Evolutionary conservation across 2,329 filamentous ascomycete genomes (phyloP).

Genomic region (Fusarium dlaminii): DNA sequence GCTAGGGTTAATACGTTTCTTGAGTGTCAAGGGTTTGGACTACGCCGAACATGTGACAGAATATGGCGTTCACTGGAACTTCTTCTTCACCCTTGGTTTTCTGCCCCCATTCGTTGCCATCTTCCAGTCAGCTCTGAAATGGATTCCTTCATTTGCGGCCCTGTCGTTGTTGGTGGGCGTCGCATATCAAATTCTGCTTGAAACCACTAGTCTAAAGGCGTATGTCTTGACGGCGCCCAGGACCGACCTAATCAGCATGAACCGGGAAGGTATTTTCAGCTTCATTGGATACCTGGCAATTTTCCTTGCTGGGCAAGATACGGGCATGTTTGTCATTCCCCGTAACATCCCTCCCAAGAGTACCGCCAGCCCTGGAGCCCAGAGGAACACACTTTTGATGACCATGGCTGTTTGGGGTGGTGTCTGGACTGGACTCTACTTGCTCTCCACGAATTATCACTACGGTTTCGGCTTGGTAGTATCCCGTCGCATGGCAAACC

Average conservation of each 20-base stretch:
- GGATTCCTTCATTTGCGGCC: constrained; percentile 80
- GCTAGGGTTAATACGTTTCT: constrained; percentile 81
- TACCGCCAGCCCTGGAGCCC: constrained; percentile 54
- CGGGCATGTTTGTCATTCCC: constrained; percentile 82
- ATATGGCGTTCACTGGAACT: constrained; percentile 99
- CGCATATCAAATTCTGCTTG: constrained; percentile 78
- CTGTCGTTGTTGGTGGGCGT: constrained; percentile 76
- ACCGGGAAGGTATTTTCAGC: constrained; percentile 94
- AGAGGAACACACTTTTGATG: constrained; percentile 67
- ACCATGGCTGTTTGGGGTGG: constrained; percentile 71
- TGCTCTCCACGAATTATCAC: constrained; percentile 71
- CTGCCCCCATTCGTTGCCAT: constrained; percentile 89
- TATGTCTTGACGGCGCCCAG: constrained; percentile 87
- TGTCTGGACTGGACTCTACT: constrained; percentile 77
- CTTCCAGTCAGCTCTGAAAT: constrained; percentile 75
- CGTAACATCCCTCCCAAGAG: constrained; percentile 57
- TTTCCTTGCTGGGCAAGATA: constrained; percentile 87
- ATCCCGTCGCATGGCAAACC: constrained; percentile 88
- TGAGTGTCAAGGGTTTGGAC: constrained; percentile 91
- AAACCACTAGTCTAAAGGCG: constrained; percentile 79
- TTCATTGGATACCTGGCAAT: constrained; percentile 95
- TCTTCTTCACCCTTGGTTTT: constrained; percentile 95
- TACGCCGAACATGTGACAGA: constrained; percentile 98
- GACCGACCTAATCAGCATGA: constrained; percentile 82
- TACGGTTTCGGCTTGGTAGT: constrained; percentile 80